phyloP scores from a whole-genome alignment of 2,329 filamentous ascomycete species.

The Lasiodiplodia sp. region DNA sequence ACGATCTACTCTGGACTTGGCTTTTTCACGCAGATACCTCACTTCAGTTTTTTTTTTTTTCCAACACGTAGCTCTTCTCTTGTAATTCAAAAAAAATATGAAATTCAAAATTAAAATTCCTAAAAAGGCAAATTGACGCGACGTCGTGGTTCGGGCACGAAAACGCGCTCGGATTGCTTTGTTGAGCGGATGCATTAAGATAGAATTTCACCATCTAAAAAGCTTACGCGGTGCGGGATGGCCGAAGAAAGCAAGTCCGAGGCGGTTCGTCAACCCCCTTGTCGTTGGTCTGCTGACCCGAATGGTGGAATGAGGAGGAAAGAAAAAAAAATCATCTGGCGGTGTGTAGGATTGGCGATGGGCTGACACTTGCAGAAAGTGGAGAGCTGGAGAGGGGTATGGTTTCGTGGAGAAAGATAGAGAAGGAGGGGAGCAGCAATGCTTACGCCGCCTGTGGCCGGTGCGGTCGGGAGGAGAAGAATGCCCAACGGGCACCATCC shows the following conservation, averaged over 20 bases:
- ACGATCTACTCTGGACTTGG: neutral
- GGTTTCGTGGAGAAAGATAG: neutral
- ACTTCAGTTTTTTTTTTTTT: neutral
- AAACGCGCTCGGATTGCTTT: conserved; percentile 8
- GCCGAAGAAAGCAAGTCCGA: conserved; percentile 6
- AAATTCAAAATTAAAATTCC: neutral
- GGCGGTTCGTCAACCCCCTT: neutral
- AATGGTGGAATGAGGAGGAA: neutral
- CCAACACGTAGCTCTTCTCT: neutral
- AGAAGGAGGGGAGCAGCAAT: neutral
- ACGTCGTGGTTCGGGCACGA: neutral
- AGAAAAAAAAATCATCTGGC: neutral
- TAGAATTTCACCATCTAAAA: neutral
- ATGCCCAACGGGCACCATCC: neutral
- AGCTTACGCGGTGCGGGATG: conserved; percentile 4
- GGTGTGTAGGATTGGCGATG: conserved; percentile 5
- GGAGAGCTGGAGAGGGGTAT: neutral
- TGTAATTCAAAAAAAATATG: conserved; percentile 5
- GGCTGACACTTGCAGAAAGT: conserved; percentile 3
- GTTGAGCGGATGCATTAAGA: neutral
- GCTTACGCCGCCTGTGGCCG: conserved; percentile 8
- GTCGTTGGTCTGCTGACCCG: conserved; percentile 8
- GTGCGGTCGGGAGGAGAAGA: neutral
- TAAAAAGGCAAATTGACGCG: neutral
- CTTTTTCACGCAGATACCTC: conserved; percentile 11